These are phyloP conservation scores for Vicia villosa DNA, from an alignment of 306 rosid genomes.

Conservation along the genomic window DNA sequence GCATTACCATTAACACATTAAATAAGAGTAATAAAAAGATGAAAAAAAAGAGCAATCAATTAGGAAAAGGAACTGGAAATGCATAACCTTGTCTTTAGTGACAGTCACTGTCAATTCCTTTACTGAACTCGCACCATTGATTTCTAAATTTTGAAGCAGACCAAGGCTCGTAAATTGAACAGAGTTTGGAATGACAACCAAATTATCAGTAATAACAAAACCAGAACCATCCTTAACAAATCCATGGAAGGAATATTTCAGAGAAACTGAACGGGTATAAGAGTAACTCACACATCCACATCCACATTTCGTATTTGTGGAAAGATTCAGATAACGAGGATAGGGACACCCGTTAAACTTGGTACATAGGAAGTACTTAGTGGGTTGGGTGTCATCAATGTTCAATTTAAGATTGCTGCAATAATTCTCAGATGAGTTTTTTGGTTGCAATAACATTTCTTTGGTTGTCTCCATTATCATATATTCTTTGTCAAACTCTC, in stretches of 20 bases:
- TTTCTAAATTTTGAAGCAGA: not conserved
- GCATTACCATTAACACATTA: no score
- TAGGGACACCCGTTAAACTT: no score
- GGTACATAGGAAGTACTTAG: not conserved
- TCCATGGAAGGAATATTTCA: not conserved
- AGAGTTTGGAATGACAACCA: not conserved
- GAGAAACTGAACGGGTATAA: not conserved
- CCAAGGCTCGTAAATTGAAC: not conserved
- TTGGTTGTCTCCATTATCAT: not conserved
- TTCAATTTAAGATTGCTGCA: not conserved
- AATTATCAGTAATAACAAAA: not conserved
- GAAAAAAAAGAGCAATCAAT: no score
- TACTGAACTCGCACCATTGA: not conserved
- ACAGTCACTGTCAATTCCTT: not conserved
- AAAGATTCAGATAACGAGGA: not conserved
- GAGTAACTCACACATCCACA: not conserved
- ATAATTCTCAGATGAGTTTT: not conserved
- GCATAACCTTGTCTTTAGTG: not conserved
- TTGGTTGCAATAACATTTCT: constrained; percentile 6
- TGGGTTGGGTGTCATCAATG: not conserved
- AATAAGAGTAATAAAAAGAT: no score
- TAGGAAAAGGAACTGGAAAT: not conserved
- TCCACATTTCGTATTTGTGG: not conserved
- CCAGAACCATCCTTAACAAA: no score
- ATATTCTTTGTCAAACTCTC: not conserved